Percentiles rank a stretch among this genome's conserved stretches.
Conservation (phyloP, 257 asterid species). For the Sherardia arvensis region DNA sequence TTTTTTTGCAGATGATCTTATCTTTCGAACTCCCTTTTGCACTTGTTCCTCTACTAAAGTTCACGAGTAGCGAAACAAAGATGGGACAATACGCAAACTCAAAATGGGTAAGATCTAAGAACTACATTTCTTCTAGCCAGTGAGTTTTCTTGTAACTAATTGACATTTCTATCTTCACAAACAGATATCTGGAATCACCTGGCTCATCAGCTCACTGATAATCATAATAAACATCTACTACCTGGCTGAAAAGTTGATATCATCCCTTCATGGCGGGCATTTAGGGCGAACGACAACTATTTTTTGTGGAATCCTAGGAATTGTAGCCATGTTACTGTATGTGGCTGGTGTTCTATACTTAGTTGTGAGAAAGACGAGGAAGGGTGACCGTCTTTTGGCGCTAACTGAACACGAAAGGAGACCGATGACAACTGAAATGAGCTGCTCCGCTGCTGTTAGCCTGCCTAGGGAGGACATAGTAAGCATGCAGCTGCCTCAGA, state of each 20-base stretch:
- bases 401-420: conserved; percentile 37
- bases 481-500: conserved; percentile 73
- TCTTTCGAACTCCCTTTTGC: conserved; percentile 97
- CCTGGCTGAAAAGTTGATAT: conserved; percentile 49
- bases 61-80: conserved; percentile 89
- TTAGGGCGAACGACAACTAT: conserved; percentile 27
- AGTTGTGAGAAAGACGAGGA: conserved; percentile 52
- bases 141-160: not conserved
- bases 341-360: conserved; percentile 56
- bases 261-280: conserved; percentile 48
- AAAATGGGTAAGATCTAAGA: conserved; percentile 29
- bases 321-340: conserved; percentile 51
- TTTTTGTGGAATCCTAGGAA: conserved; percentile 62
- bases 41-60: conserved; percentile 86
- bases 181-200: conserved; percentile 68
- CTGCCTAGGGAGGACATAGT: conserved; percentile 71
- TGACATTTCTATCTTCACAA: not conserved
- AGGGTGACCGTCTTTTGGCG: conserved; percentile 54
- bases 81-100: conserved; percentile 83
- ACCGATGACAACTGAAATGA: conserved; percentile 19
- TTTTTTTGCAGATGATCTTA: conserved; percentile 64
- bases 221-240: conserved; percentile 82
- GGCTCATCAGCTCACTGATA: conserved; percentile 73
- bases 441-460: conserved; percentile 7
- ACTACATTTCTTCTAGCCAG: not conserved